phyloP scores from a whole-genome alignment of 306 rosid genomes.

The Vigna reflexopilosa region DNA sequence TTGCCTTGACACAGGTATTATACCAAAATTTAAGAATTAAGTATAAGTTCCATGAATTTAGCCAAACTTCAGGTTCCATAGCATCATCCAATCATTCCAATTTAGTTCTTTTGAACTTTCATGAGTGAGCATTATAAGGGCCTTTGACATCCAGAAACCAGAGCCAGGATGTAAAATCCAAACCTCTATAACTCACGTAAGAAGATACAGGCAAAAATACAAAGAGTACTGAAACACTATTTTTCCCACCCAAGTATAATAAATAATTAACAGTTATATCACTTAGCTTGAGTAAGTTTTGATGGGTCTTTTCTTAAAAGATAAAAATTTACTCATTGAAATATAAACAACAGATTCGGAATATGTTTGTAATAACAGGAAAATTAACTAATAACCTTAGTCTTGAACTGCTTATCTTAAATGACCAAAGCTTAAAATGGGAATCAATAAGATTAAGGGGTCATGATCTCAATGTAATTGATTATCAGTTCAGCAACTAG shows the following conservation, averaged over 20 bases:
- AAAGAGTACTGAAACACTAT: neutral
- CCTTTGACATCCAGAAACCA: neutral
- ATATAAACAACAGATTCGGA: neutral
- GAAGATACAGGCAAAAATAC: neutral
- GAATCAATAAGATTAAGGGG: neutral
- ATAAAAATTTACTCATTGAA: too few species aligned
- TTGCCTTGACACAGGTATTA: too few species aligned
- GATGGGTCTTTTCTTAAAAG: neutral
- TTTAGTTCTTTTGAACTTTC: neutral
- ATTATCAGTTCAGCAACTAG: neutral
- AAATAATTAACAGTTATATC: neutral
- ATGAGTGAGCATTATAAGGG: neutral
- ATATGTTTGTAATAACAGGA: neutral
- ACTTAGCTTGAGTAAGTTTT: neutral
- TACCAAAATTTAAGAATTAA: too few species aligned
- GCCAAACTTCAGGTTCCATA: too few species aligned
- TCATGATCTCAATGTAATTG: neutral
- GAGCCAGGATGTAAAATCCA: neutral
- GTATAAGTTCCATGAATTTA: too few species aligned
- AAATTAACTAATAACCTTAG: neutral
- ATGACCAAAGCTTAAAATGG: slow-evolving; percentile 1
- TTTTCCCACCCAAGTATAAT: neutral
- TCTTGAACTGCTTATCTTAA: neutral
- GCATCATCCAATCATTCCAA: too few species aligned
- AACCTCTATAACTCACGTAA: neutral